Evolutionary conservation across 1,139 yeast species (phyloP), one percentile per base, ranked within the genome.

Genomic region (Debaryomyces singareniensis): DNA sequence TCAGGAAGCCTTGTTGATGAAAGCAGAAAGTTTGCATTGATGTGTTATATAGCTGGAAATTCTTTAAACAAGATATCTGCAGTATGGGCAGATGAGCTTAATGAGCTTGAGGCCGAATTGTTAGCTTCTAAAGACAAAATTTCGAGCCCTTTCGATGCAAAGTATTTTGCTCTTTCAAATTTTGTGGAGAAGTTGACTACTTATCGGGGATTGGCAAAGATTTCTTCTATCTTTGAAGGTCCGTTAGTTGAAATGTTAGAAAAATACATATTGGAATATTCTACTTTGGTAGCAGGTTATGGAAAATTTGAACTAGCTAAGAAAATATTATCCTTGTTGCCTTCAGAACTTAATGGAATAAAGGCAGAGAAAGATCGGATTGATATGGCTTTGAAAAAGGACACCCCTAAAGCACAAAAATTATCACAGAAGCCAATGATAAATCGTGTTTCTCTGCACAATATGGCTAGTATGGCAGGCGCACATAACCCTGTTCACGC

Each of bases 231-330:
- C 20, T 57, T 71, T 28, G 44, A 65, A 5, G 76, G 75, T 12
- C 65, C 68, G 24, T 54, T 68, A 6, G 61, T 74, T 29, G 76
- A 68, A 29, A 69, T 68, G 7, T 61, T 78, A 33, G 72, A 78
- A 40, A 68, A 68, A 34, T 75, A 73, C 2, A 69, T 78, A 39
- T 66, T 79, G 34, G 97, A 91, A 53, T 91, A 82, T 52, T 79
- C 94, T 32, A 80, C 75, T 43, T 63, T 83, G 38, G 78, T 89
- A 35, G 82, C 95, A 4, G 78, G 89, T 24, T 77, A 72, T 48
- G 97, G 97, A 15, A 79, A 84, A 39, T 78, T 85, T 45, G 94
- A 80, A 12, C 62, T 91, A 42, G 97, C 97, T 3, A 72, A 68
- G 39, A 72, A 70, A 40, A 76, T 84, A 44, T 69, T 89, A 45